Percentiles rank a stretch among this genome's conserved stretches.
Evolutionary conservation across 805 yeast genomes (phyloP).

Genomic region (Yamadazyma ubonensis): DNA sequence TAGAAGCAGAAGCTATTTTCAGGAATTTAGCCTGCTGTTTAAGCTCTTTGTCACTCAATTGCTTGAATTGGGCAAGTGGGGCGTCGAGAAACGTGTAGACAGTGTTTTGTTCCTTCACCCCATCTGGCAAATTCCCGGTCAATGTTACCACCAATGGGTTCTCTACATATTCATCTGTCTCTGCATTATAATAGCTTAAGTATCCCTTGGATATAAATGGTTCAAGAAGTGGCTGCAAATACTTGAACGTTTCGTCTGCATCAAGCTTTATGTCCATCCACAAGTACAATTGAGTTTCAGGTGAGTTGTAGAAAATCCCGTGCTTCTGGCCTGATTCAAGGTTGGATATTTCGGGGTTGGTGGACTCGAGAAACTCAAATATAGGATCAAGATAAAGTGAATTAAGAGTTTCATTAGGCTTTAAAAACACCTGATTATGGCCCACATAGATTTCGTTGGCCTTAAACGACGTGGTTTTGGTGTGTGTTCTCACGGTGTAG

Average conservation of each 20-base stretch:
- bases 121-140: slow-evolving; percentile 63
- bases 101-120: not conserved
- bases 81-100: slow-evolving; percentile 52
- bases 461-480: slow-evolving; percentile 20
- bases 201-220: slow-evolving; percentile 49
- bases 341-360: slow-evolving; percentile 36
- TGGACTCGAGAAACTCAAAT: slow-evolving; percentile 44
- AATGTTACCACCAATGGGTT: slow-evolving; percentile 64
- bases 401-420: slow-evolving; percentile 45
- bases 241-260: slow-evolving; percentile 47
- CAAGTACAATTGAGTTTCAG: slow-evolving; percentile 53
- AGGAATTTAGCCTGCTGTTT: slow-evolving; percentile 27
- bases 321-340: slow-evolving; percentile 21
- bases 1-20: slow-evolving; percentile 45
- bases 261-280: slow-evolving; percentile 65
- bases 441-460: slow-evolving; percentile 55
- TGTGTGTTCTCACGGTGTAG: slow-evolving; percentile 24
- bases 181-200: slow-evolving; percentile 48
- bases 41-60: slow-evolving; percentile 23
- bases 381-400: slow-evolving; percentile 55
- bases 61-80: slow-evolving; percentile 38
- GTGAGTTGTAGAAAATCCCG: slow-evolving; percentile 42
- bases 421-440: slow-evolving; percentile 51
- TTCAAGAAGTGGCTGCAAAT: slow-evolving; percentile 44
- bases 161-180: slow-evolving; percentile 28